phyloP scores from a whole-genome alignment of 2,329 filamentous ascomycete species.

The Trichoderma harzianum region DNA sequence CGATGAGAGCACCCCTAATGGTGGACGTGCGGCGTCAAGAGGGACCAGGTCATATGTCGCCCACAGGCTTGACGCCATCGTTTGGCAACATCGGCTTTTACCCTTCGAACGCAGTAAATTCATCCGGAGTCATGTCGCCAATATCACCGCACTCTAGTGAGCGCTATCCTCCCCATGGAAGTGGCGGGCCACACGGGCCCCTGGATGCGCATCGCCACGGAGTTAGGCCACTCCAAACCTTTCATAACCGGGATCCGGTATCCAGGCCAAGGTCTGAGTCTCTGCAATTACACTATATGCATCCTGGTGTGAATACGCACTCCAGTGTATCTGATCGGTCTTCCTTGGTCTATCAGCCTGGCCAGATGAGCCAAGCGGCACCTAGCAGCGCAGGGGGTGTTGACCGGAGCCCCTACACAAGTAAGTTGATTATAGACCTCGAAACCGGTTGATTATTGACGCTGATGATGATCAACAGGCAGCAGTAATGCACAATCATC shows the following conservation, averaged over 20 bases:
- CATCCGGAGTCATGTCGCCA: conserved; percentile 55
- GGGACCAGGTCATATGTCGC: conserved; percentile 63
- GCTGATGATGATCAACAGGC: background rate
- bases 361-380: conserved; percentile 36
- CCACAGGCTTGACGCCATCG: conserved; percentile 63
- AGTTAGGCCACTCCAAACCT: conserved; percentile 53
- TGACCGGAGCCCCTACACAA: conserved; percentile 50
- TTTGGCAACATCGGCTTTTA: conserved; percentile 66
- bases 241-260: conserved; percentile 57
- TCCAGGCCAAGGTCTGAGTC: conserved; percentile 55
- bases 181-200: conserved; percentile 46
- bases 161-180: conserved; percentile 52
- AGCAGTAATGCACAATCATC: conserved; percentile 44
- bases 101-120: conserved; percentile 48
- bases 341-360: conserved; percentile 48
- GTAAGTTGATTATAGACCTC: conserved; percentile 35
- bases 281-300: conserved; percentile 56
- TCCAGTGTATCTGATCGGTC: conserved; percentile 47
- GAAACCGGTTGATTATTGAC: background rate
- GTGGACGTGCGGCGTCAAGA: conserved; percentile 64
- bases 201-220: conserved; percentile 45
- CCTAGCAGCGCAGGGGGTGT: conserved; percentile 44
- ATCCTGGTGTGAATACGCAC: conserved; percentile 45
- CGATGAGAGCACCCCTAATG: conserved; percentile 65
- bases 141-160: conserved; percentile 54